Conservation (phyloP, 768 basidiomycete species). For the Termitomyces sp. region DNA sequence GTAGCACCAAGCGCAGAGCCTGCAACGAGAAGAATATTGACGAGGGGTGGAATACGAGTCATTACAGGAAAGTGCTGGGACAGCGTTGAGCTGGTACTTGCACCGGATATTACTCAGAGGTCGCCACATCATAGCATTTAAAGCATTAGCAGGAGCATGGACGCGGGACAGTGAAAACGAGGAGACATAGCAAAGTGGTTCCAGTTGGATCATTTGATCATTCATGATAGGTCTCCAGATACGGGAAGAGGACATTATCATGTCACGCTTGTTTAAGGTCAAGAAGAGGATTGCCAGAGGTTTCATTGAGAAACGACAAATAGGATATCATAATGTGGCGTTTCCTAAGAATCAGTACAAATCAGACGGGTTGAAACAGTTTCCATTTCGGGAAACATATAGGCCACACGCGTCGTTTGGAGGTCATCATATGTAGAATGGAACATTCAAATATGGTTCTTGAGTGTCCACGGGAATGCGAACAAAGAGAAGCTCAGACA, state of each 20-base stretch:
- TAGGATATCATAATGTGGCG: background rate
- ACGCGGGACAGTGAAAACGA: background rate
- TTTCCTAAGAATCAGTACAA: background rate
- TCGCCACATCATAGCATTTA: background rate
- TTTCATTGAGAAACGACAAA: background rate
- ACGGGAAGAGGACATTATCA: background rate
- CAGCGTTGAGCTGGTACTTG: background rate
- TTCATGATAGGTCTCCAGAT: background rate
- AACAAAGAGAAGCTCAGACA: background rate
- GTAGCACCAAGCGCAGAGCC: background rate
- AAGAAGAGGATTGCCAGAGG: background rate
- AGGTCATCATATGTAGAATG: background rate
- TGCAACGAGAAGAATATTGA: background rate
- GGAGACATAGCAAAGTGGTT: background rate
- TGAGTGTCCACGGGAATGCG: background rate
- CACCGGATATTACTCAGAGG: too few species aligned
- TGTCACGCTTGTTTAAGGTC: too few species aligned
- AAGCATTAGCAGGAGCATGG: background rate
- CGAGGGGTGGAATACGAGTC: background rate
- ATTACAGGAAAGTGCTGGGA: background rate
- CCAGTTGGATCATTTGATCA: background rate
- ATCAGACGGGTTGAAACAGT: background rate
- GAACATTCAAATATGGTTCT: background rate
- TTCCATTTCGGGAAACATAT: background rate
- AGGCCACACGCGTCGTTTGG: background rate